Evolutionary conservation across 1,284 basidiomycete genomes (phyloP), one percentile per base, ranked within the genome.

Genomic region (Cutaneotrichosporon dermatis): DNA sequence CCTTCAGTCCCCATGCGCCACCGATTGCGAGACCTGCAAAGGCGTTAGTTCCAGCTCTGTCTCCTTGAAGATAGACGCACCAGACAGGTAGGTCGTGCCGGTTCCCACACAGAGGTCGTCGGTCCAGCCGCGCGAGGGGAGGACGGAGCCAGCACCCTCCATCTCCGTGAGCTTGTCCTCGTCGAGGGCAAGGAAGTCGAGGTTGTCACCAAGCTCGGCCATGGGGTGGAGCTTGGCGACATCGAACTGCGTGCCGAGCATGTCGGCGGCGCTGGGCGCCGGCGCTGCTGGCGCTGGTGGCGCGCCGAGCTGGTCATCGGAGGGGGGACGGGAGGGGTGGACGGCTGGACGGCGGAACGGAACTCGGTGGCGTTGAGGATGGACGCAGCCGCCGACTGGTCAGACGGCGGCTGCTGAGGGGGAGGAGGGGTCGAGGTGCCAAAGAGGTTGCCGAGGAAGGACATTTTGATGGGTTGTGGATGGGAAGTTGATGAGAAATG

Each of bases 71-170:
- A 40, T 60, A 65, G 52, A 86, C 92, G 75, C 77, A 94, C 95
- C 96, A 74, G 90, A 85, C 58, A 99, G 87, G 85, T 99, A 99
- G 80, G 94, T 97, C 66, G 94, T 96, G 59, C 96, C 96, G 70
- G 95, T 98, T 69, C 96, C 96, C 80, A 99, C 98, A 85, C 93
- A 97, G 62, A 99, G 82, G 80, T 99, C 96, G 82, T 99, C 96
- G 79, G 92, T 92, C 94, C 93, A 99, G 61, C 96, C 95, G 79
- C 96, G 84, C 75, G 89, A 90, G 69, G 92, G 91, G 68, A 95
- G 84, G 63, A 92, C 89, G 64, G 90, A 89, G 71, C 83, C 84
- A 72, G 89, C 84, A 61, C 93, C 91, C 75, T 90, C 88, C 68
- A 94, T 81, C 61, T 91, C 86, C 79, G 82, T 89, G 73, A 88